These are phyloP conservation scores for Diaporthe batatas DNA, from an alignment of 2,329 filamentous ascomycete genomes.

Conservation along the genomic window DNA sequence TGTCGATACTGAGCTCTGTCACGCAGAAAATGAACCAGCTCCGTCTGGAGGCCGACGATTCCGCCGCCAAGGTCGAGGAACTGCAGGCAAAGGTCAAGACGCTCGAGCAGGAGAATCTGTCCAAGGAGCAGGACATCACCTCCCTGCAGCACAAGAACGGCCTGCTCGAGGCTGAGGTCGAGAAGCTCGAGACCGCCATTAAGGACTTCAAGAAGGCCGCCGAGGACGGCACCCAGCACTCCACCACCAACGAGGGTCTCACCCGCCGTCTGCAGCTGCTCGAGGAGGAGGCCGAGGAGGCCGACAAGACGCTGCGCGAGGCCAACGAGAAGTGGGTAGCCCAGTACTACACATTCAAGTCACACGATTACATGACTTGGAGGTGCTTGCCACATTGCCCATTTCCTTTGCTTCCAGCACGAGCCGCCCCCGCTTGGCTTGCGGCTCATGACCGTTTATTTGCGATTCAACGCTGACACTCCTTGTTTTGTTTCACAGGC, in stretches of 20 bases:
- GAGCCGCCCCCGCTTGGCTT: background rate
- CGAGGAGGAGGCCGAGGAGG: conserved; percentile 97
- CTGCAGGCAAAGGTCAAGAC: conserved; percentile 87
- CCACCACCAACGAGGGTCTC: conserved; percentile 91
- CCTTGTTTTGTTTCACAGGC: conserved; percentile 66
- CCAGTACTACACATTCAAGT: conserved; percentile 44
- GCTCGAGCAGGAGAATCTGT: conserved; percentile 93
- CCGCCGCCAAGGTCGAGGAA: conserved; percentile 85
- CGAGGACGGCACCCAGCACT: conserved; percentile 84
- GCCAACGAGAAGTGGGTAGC: conserved; percentile 94
- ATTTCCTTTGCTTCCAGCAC: conserved; percentile 22
- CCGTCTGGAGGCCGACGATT: conserved; percentile 92
- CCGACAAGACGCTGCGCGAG: conserved; percentile 95
- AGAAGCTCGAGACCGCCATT: conserved; percentile 88
- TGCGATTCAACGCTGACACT: conserved; percentile 38
- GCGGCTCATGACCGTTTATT: background rate
- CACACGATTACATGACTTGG: conserved; percentile 42
- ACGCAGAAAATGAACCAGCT: conserved; percentile 92
- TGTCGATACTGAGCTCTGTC: conserved; percentile 47
- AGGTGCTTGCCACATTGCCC: conserved; percentile 43
- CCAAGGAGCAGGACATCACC: conserved; percentile 98
- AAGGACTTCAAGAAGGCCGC: conserved; percentile 90
- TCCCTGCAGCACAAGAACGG: conserved; percentile 96
- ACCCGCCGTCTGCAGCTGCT: conserved; percentile 94
- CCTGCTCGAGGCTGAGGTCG: conserved; percentile 88